Base-by-base conservation (phyloP, 371 early-diverging fungal species). In the Circinella umbellata region DNA sequence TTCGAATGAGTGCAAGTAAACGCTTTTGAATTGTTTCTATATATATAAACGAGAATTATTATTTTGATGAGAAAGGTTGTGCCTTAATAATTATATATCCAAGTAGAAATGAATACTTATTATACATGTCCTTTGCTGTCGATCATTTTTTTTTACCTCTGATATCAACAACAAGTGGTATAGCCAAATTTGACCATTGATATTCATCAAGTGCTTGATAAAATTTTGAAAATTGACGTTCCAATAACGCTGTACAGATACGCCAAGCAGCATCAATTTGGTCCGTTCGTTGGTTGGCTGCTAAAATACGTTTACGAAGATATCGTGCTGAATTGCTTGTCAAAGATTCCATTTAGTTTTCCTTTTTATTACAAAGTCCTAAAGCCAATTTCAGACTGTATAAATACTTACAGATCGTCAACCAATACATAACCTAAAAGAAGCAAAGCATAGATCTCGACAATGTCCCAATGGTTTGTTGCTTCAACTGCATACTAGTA, bases 191-290 rank as follows among this genome's bases (percentile, higher is more conserved):
- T 51, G 75, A 66, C 80, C 80, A 79, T n/a, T 39, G 36, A 8
- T 42, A n/a, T 47, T 4, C 65, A 34, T 73, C 59, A n/a, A 79
- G 63, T 5, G 68, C 64, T 6, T 59, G 46, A 53, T 79, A 76
- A 7, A 76, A 64, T 18, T 67, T 42, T 54, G 73, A 60, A 61
- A 76, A 79, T 3, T 53, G 47, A 15, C 75, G 74, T 15, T 71
- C 61, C 51, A 71, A 71, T 14, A 76, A 42, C 20, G 72, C 64
- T 4, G 64, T 68, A 42, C 69, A 64, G 3, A 75, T 61, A 13
- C 54, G 42, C 80, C 80, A 79, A 10, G 74, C 71, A 17, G 75
- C 75, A 39, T 76, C 72, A 2, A 76, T 71, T 64, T 79, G 73
- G 11, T 66, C 63, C 11, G 39, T 51, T 15, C 47, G 69, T 27